Evolutionary conservation across 1,284 basidiomycete species (phyloP).

Genomic region (Rhodotorula sp.): DNA sequence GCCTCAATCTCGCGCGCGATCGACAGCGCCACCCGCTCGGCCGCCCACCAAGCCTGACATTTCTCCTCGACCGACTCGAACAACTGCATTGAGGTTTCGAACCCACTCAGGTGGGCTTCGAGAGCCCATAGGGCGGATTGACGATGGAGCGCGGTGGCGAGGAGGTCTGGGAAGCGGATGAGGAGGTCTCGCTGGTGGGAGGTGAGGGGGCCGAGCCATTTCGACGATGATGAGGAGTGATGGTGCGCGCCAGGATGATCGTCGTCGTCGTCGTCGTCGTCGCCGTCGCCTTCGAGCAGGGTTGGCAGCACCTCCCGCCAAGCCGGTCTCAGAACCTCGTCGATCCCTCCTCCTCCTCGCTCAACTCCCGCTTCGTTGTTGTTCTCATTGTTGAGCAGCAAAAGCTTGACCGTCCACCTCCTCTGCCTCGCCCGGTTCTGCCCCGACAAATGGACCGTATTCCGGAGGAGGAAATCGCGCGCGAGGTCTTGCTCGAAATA

Average conservation of each 20-base stretch:
- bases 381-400: not conserved
- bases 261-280: not conserved
- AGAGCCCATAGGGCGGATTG: slow-evolving; percentile 6
- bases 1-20: not conserved
- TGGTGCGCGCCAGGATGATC: not conserved
- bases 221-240: not conserved
- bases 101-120: slow-evolving; percentile 24
- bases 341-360: not conserved
- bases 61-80: slow-evolving; percentile 10
- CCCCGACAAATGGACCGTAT: not conserved
- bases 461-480: not conserved
- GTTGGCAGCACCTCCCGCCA: not conserved
- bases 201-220: not conserved
- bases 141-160: slow-evolving; percentile 11
- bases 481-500: slow-evolving; percentile 20
- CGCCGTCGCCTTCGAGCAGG: not conserved
- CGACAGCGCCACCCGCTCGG: not conserved
- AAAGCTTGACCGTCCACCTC: slow-evolving; percentile 9
- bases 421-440: slow-evolving; percentile 31
- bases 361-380: not conserved
- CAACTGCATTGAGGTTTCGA: slow-evolving; percentile 20
- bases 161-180: not conserved
- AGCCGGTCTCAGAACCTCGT: not conserved
- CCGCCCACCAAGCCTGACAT: slow-evolving; percentile 24
- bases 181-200: not conserved